Conservation (phyloP, 1,139 yeast species). For the Candida frijolesensis region DNA sequence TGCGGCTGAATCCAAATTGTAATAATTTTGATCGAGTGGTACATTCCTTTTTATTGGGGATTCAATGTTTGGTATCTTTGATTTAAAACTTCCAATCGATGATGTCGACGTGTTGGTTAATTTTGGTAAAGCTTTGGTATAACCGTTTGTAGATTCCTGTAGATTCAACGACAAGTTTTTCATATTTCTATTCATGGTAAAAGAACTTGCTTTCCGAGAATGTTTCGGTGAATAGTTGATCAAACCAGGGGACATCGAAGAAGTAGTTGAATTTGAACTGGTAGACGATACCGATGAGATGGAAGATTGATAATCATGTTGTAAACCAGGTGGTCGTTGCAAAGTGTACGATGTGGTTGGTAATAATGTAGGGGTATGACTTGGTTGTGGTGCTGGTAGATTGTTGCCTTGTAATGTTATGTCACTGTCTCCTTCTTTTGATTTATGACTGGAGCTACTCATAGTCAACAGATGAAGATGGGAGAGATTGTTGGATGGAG, state of each 20-base stretch:
- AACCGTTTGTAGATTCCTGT: slow-evolving; percentile 13
- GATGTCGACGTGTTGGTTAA: slow-evolving; percentile 6
- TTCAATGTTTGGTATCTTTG: slow-evolving; percentile 10
- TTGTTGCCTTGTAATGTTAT: not conserved
- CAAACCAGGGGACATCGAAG: slow-evolving; percentile 13
- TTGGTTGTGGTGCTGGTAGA: not conserved
- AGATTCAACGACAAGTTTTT: slow-evolving; percentile 40
- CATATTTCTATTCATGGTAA: slow-evolving; percentile 31
- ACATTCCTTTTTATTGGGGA: slow-evolving; percentile 13
- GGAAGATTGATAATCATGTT: slow-evolving; percentile 12
- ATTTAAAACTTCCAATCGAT: slow-evolving; percentile 14
- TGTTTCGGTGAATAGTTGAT: slow-evolving; percentile 43
- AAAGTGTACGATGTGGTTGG: slow-evolving; percentile 6
- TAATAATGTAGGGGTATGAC: slow-evolving; percentile 1
- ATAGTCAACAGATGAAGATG: not conserved
- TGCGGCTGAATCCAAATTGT: slow-evolving; percentile 4
- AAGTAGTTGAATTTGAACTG: slow-evolving; percentile 7
- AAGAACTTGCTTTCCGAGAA: slow-evolving; percentile 31
- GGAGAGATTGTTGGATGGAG: not conserved
- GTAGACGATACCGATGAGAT: slow-evolving; percentile 13
- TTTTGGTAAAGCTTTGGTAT: slow-evolving; percentile 4
- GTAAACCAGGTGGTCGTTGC: slow-evolving; percentile 10
- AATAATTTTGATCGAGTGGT: slow-evolving; percentile 3
- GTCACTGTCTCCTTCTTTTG: not conserved
- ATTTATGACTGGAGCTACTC: not conserved